Evolutionary conservation across 148 eudicot genomes (phyloP).

Genomic region (Cornus suecica): DNA sequence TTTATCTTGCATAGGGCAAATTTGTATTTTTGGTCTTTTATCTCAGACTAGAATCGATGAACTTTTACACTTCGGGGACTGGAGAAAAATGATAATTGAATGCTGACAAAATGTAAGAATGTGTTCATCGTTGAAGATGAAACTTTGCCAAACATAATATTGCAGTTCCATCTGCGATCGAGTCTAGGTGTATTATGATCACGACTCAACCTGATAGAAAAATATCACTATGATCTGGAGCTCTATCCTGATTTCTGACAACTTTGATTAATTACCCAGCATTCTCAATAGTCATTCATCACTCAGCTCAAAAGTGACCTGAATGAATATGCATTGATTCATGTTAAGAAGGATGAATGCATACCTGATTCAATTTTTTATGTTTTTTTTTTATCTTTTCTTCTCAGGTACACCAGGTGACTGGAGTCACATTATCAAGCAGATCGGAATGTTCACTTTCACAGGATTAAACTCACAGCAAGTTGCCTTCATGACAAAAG

Average conservation of each 20-base stretch:
- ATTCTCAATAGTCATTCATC: neutral
- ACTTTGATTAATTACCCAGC: neutral
- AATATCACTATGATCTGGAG: neutral
- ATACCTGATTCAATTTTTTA: neutral
- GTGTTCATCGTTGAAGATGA: neutral
- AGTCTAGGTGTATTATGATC: neutral
- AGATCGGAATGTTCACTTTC: conserved; percentile 98
- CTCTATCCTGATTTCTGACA: neutral
- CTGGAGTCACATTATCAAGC: conserved; percentile 98
- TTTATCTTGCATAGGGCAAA: neutral
- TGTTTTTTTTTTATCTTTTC: neutral
- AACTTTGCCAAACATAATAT: neutral
- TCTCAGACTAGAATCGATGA: neutral
- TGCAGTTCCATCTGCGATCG: neutral
- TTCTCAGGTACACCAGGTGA: conserved; percentile 91
- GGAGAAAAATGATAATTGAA: neutral
- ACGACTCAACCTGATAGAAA: neutral
- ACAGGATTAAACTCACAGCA: conserved; percentile 85
- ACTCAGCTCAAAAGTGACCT: neutral
- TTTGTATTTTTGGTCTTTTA: neutral
- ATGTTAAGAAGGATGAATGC: neutral
- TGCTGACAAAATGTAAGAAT: neutral
- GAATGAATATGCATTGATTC: conserved; percentile 1
- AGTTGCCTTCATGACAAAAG: conserved; percentile 92
- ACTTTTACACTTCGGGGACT: neutral